Base-by-base conservation (phyloP, 768 basidiomycete species). In the Rhizopogon vulgaris region DNA sequence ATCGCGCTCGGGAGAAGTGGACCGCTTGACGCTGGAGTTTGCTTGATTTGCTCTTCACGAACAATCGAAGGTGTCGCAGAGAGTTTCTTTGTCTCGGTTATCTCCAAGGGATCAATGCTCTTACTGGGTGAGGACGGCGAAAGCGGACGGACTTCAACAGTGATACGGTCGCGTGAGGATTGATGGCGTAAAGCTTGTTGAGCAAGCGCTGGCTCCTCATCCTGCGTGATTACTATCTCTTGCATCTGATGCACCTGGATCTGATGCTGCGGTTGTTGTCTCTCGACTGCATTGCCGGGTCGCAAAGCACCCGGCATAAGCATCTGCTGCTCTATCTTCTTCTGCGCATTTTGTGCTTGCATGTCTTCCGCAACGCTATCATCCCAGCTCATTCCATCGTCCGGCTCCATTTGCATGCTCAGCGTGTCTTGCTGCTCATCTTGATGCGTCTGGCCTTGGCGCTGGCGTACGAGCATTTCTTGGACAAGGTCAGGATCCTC, bases 371-470 rank as follows among this genome's bases (percentile, higher is more conserved):
- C 83, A 10, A 75, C 78, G 36, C 74, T 68, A 49, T 91, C 88
- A 43, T 93, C 91, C 93, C 94, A 94, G 54, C 79, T 78, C 81
- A 94, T 89, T 2, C 84, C 87, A 60, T 94, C 92, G 54, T 92
- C 90, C 0, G 78, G 80, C 48, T 87, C 86, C 75, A 85, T 80
- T 4, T 63, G 63, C 49, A 67, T 62, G n/a, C 60, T 60, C 56
- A 60, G 69, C 45, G 57, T 18, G 69, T 53, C 64, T 65, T 48
- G 52, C 50, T 54, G 66, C 53, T 68, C 61, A 57, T 64, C 48
- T 36, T 49, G 59, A 48, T 61, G 60, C 34, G 65, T 38, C 51
- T 67, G 69, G 41, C 72, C 71, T 45, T 74, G 73, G 52, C 69
- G 62, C n/a, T 68, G 63, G 52, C 58, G 66, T 34, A 69, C 58